A percentile compares a stretch with the other conserved stretches of the same genome.
Evolutionary conservation across 257 asterid genomes (phyloP).

Genomic region (Forsythia viridissima): DNA sequence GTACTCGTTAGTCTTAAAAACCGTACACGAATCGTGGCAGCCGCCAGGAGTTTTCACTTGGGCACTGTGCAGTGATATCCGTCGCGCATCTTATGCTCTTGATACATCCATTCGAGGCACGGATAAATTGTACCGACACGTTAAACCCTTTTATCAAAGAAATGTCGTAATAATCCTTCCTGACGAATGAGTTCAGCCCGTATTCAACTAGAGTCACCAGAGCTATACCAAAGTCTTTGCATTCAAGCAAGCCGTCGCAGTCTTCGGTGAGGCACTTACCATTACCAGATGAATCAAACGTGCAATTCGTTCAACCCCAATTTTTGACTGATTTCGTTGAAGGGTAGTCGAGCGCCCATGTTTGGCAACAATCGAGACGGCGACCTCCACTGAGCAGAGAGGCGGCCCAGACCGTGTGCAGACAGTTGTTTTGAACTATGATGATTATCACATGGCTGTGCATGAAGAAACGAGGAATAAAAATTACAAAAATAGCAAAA

Average conservation of each 20-base stretch:
- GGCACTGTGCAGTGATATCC: slow-evolving; percentile 58
- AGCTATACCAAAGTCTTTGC: slow-evolving; percentile 41
- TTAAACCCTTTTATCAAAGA: slow-evolving; percentile 61
- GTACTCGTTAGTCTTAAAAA: slow-evolving; percentile 52
- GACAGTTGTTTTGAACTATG: slow-evolving; percentile 52
- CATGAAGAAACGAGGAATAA: slow-evolving; percentile 31
- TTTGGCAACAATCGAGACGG: slow-evolving; percentile 48
- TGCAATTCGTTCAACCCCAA: slow-evolving; percentile 72
- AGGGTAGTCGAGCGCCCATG: slow-evolving; percentile 41
- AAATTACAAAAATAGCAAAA: not conserved
- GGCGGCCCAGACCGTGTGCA: slow-evolving; percentile 67
- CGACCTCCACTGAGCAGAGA: slow-evolving; percentile 63
- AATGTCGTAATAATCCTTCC: slow-evolving; percentile 52
- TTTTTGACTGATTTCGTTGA: slow-evolving; percentile 33
- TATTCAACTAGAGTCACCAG: slow-evolving; percentile 59
- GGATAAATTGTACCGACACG: slow-evolving; percentile 48
- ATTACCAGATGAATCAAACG: slow-evolving; percentile 44
- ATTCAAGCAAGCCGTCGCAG: slow-evolving; percentile 50
- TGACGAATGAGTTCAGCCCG: slow-evolving; percentile 48
- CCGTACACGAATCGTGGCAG: slow-evolving; percentile 79
- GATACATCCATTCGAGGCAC: slow-evolving; percentile 47
- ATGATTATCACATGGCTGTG: slow-evolving; percentile 40
- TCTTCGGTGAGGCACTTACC: slow-evolving; percentile 67
- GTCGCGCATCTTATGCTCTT: slow-evolving; percentile 50
- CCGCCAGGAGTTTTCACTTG: slow-evolving; percentile 59